Percentiles rank a stretch among this genome's conserved stretches.
These are phyloP conservation scores for Fraxinus nigra DNA, from an alignment of 305 asterid genomes.

Conservation along the genomic window DNA sequence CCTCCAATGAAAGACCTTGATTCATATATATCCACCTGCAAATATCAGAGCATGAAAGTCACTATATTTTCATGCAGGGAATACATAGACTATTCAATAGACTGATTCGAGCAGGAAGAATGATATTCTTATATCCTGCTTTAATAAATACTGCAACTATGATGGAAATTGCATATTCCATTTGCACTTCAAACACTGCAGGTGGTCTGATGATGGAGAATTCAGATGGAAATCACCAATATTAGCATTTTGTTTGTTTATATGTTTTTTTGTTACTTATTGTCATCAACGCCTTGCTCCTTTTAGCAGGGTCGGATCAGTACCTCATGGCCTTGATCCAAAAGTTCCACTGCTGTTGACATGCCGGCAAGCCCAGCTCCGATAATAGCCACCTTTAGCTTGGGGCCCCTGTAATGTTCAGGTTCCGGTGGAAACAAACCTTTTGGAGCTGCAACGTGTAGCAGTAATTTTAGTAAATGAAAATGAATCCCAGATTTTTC, in stretches of 20 bases:
- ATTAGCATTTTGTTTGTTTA: background rate
- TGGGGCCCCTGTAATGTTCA: conserved; percentile 87
- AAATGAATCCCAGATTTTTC: background rate
- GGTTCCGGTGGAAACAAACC: conserved; percentile 98
- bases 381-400: conserved; percentile 90
- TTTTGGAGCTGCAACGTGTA: conserved; percentile 80
- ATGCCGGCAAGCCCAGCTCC: conserved; percentile 99
- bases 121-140: background rate
- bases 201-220: background rate
- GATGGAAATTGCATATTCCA: background rate
- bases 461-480: conserved; percentile 3
- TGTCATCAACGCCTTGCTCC: background rate
- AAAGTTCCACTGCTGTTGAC: conserved; percentile 99
- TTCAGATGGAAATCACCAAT: background rate
- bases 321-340: conserved; percentile 99
- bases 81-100: background rate
- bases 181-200: background rate
- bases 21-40: conserved; percentile 98
- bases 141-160: background rate
- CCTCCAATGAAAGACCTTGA: conserved; percentile 91
- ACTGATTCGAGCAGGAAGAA: background rate
- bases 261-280: background rate
- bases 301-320: background rate
- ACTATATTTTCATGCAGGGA: background rate
- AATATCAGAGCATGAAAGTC: conserved; percentile 15